phyloP scores from a whole-genome alignment of 176 grass and related monocot species.

The Saccharum spontaneum region DNA sequence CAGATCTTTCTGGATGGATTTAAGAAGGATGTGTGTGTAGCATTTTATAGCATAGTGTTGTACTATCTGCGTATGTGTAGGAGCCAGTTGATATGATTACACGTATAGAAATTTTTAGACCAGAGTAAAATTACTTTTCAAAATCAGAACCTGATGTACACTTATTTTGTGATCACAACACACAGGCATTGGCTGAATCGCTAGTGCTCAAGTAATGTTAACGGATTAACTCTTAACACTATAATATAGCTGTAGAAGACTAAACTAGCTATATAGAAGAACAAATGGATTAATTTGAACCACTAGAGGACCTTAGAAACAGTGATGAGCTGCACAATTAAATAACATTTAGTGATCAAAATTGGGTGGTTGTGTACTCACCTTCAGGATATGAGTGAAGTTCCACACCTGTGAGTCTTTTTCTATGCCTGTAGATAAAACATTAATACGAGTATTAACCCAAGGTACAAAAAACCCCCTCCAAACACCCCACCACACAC shows the following conservation, averaged over 20 bases:
- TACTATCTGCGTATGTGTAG: not conserved
- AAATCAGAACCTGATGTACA: not conserved
- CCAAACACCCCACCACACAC: no score
- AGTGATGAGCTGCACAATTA: not conserved
- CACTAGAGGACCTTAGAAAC: conserved; percentile 16
- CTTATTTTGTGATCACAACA: not conserved
- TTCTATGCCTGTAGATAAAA: not conserved
- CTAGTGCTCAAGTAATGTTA: not conserved
- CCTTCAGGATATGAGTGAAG: not conserved
- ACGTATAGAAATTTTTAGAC: not conserved
- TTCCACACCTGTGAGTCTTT: not conserved
- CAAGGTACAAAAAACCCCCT: no score
- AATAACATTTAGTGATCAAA: not conserved
- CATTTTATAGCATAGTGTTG: no score
- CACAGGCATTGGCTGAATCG: not conserved
- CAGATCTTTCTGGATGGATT: not conserved
- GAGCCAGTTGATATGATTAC: not conserved
- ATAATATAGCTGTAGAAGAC: not conserved
- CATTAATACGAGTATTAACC: not conserved
- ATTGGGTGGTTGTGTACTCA: not conserved
- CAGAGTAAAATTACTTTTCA: not conserved
- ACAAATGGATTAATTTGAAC: not conserved
- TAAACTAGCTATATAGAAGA: not conserved
- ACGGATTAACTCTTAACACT: not conserved
- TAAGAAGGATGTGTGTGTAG: not conserved